Base-by-base conservation (phyloP, 208 protist genomes). In the Zelonia costaricensis region DNA sequence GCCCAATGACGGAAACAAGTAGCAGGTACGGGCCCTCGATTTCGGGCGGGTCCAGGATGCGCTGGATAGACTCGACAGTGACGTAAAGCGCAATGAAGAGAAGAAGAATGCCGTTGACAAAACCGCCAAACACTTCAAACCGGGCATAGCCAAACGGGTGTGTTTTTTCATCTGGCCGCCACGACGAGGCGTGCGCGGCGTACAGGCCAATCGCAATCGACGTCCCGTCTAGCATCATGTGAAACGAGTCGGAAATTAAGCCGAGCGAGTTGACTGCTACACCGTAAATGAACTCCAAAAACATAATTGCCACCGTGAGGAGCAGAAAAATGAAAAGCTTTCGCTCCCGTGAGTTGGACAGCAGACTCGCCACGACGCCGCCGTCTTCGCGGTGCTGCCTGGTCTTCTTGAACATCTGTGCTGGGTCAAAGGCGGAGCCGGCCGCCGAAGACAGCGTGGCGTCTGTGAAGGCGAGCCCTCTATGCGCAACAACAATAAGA, bases 191-290 rank as follows among this genome's bases (percentile, higher is more conserved):
- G 62, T 96, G 88, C 6, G 85, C 78, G 1, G 96, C 95, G 45
- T 82, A 86, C 12, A 99, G 78, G 1, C 93, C 97, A 67, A 98
- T 94, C n/a, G 74, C 78, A 13, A 99, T 76, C 0, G 97, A 98
- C 9, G 84, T 84, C 7, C 84, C 96, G 65, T 99, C 97, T 27
- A 99, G 93, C 13, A 99, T 73, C 98, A 99, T 99, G 74, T 99
- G 98, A 61, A 98, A 98, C 4, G 91, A 88, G 83, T 99, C 98
- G 0, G 93, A 96, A 43, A 99, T 94, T 3, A 99, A 68, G 16
- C 97, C 96, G 0, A 95, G 47, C 22, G 88, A 95, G 35, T 94
- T 94, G 3, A 56, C 70, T 0, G 67, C 54, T 46, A 93, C 35
- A 23, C 89, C 92, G 73, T 95, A 95, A 20, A 84, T 4, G 30